Evolutionary conservation across 2,329 filamentous ascomycete genomes (phyloP).

Genomic region (Diaporthe ilicicola): DNA sequence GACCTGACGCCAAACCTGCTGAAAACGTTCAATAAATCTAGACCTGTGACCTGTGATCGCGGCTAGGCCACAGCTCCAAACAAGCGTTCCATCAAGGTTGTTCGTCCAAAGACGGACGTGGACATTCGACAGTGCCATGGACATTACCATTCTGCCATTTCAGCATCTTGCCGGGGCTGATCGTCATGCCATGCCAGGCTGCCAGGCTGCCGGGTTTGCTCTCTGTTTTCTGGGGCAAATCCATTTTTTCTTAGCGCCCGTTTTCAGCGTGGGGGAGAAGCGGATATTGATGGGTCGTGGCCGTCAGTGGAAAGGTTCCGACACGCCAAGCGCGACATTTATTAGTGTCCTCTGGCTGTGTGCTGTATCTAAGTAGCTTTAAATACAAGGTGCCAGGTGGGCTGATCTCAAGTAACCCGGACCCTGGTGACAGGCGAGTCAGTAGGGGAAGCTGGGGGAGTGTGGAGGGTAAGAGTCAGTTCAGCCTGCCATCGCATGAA

Average conservation of each 20-base stretch:
- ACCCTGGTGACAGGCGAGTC: no score
- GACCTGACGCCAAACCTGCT: not conserved
- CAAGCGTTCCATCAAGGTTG: not conserved
- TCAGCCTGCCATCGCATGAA: no score
- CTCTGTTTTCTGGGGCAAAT: conserved; percentile 1
- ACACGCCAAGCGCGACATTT: conserved; percentile 6
- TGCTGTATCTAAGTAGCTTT: no score
- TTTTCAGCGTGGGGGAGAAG: not conserved
- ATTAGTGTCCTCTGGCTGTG: no score
- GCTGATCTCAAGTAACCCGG: no score
- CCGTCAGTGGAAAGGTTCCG: conserved; percentile 9
- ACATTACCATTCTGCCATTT: not conserved
- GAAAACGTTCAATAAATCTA: not conserved
- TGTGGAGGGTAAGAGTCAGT: no score
- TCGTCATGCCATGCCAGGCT: not conserved
- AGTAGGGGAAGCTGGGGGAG: no score
- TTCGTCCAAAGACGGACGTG: not conserved
- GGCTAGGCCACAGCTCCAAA: not conserved
- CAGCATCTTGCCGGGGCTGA: no score
- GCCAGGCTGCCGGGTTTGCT: not conserved
- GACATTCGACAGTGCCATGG: not conserved
- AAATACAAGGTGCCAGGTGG: no score
- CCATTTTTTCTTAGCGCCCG: conserved; percentile 21
- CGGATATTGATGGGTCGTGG: not conserved
- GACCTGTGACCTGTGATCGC: not conserved